A percentile compares a stretch with the other conserved stretches of the same genome.
Conservation (phyloP, 768 basidiomycete genomes). For the Amanita thiersii region DNA sequence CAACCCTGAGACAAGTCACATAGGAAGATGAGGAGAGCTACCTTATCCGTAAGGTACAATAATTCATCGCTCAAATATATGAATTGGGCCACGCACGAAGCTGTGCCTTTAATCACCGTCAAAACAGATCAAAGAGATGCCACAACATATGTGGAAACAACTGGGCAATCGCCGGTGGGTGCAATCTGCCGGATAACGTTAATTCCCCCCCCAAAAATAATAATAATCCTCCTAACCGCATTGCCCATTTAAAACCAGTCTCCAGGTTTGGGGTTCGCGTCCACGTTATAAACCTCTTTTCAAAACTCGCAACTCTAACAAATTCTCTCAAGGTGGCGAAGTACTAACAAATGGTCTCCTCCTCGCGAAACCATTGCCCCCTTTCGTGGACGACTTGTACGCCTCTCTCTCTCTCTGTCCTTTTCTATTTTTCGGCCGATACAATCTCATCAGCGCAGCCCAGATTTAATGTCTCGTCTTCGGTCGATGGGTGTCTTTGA, state of each 20-base stretch:
- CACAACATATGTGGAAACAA: constrained; percentile 78
- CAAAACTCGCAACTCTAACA: constrained; percentile 7
- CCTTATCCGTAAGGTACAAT: constrained; percentile 65
- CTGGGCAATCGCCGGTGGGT: constrained; percentile 63
- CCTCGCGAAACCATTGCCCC: constrained; percentile 60
- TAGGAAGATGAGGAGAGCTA: constrained; percentile 67
- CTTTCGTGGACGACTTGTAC: constrained; percentile 63
- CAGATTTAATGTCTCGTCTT: constrained; percentile 69
- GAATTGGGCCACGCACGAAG: neutral
- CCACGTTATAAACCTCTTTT: constrained; percentile 1
- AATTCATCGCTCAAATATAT: neutral
- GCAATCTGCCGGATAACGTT: too few relatives aligned
- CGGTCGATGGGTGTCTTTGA: constrained; percentile 54
- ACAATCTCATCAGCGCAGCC: constrained; percentile 36
- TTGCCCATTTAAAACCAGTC: constrained; percentile 25
- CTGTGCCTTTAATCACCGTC: constrained; percentile 3
- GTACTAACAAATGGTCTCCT: constrained; percentile 62
- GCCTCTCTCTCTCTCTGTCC: constrained; percentile 14
- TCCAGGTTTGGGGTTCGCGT: constrained; percentile 65
- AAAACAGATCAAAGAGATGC: constrained; percentile 66
- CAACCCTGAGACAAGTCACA: constrained; percentile 4
- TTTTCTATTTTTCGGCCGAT: too few relatives aligned
- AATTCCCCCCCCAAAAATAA: too few relatives aligned
- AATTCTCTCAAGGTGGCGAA: constrained; percentile 52
- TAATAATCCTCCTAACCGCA: neutral